Evolutionary conservation across 164 flowering plant species (phyloP).

Genomic region (Macadamia integrifolia): DNA sequence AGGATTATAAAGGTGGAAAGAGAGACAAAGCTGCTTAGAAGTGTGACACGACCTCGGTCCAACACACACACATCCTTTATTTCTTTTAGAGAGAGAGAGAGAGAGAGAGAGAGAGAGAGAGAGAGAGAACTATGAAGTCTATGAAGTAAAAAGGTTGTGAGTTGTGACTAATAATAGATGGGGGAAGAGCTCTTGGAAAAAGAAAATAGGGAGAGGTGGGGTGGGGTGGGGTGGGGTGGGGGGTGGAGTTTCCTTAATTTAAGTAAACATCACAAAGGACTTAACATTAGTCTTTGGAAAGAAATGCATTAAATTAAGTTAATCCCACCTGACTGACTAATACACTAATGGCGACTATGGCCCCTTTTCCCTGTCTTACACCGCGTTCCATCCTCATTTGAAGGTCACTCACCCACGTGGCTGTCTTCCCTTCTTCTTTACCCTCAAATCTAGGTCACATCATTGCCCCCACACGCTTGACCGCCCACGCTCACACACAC

Average conservation of each 20-base stretch:
- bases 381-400: conserved; percentile 18
- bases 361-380: not conserved
- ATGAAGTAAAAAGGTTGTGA: no score
- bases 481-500: not conserved
- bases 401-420: conserved; percentile 15
- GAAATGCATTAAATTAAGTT: not conserved
- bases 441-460: conserved; percentile 20
- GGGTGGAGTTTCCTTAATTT: not conserved
- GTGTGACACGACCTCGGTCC: conserved; percentile 22
- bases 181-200: no score
- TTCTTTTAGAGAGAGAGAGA: not conserved
- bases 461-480: conserved; percentile 22
- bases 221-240: no score
- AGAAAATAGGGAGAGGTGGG: no score
- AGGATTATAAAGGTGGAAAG: conserved; percentile 16
- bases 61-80: not conserved
- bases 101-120: no score
- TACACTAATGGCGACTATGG: no score
- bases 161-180: no score
- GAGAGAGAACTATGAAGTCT: not conserved
- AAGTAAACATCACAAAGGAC: not conserved
- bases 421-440: not conserved
- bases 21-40: conserved; percentile 13
- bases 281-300: not conserved
- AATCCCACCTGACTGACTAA: not conserved